Base-by-base conservation (phyloP, 1,284 basidiomycete genomes). In the Vanrija pseudolonga region DNA sequence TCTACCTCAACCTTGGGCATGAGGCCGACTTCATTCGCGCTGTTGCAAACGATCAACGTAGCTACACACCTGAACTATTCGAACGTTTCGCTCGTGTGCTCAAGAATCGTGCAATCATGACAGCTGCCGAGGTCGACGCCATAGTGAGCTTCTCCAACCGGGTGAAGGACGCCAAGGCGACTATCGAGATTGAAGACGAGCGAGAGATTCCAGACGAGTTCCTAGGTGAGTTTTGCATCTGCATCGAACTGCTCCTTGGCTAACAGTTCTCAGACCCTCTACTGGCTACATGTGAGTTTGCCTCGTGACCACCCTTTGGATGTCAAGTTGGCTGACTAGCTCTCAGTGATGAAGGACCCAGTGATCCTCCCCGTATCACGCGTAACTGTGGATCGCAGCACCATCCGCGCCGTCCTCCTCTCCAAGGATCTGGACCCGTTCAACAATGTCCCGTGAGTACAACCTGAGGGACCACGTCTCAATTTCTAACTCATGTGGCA, bases 161-260 rank as follows among this genome's bases (percentile, higher is more conserved):
- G 67, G 91, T 97, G 1, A 96, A 98, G 73, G 86, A 86, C 65
- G 84, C 85, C 54, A 89, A 86, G 72, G 81, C 81, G 15, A 82
- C 81, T 32, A 80, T 93, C 55, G 87, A 90, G 61, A 89, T 86
- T 14, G 81, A 80, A 56, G 96, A 98, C 68, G 95, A 98, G 51
- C 89, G 91, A 37, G 95, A 98, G 36, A 79, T 96, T 44, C 96
- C 96, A 0, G 96, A 99, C 55, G 95, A 98, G 71, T 98, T 88
- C 81, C 75, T 94, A 52, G 92, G 91, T 91, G 62, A 49, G 84
- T 70, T n/a, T 68, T 43, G 49, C 39, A 46, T 26, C n/a, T n/a
- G 45, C 15, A 22, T 17, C 23, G 26, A 32, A 6, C 36, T 23
- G 20, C 26, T 47, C 32, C 17, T 11, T 26, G 7, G 45, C 56